phyloP scores from a whole-genome alignment of 176 grass and related monocot species.

The Carex kokanica region DNA sequence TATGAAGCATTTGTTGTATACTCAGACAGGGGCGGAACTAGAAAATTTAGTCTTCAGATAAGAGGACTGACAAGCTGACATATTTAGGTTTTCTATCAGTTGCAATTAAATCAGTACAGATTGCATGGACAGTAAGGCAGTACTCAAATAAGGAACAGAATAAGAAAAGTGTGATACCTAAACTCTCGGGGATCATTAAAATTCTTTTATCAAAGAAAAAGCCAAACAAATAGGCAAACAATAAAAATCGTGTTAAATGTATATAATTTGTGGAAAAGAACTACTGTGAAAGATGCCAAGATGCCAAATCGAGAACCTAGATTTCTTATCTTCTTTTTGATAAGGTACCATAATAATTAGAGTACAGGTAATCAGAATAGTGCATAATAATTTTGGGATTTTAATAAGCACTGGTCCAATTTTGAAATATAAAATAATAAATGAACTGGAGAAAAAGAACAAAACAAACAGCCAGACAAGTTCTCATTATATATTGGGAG shows the following conservation, averaged over 20 bases:
- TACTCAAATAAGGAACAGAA: background rate
- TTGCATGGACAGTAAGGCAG: background rate
- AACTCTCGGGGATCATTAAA: background rate
- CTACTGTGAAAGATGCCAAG: background rate
- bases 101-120: background rate
- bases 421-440: background rate
- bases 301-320: background rate
- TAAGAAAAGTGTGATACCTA: background rate
- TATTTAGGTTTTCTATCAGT: background rate
- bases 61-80: no score
- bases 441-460: background rate
- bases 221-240: background rate
- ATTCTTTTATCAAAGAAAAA: background rate
- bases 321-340: background rate
- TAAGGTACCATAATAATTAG: background rate
- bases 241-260: background rate
- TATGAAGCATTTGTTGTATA: background rate
- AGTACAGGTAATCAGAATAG: background rate
- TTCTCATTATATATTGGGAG: conserved; percentile 1
- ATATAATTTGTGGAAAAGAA: background rate
- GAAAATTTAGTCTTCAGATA: no score
- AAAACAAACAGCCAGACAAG: background rate
- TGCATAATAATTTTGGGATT: background rate
- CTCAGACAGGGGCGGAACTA: background rate
- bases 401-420: background rate